These are phyloP conservation scores for Cyathus olla DNA, from an alignment of 1,284 basidiomycete species.

Conservation along the genomic window DNA sequence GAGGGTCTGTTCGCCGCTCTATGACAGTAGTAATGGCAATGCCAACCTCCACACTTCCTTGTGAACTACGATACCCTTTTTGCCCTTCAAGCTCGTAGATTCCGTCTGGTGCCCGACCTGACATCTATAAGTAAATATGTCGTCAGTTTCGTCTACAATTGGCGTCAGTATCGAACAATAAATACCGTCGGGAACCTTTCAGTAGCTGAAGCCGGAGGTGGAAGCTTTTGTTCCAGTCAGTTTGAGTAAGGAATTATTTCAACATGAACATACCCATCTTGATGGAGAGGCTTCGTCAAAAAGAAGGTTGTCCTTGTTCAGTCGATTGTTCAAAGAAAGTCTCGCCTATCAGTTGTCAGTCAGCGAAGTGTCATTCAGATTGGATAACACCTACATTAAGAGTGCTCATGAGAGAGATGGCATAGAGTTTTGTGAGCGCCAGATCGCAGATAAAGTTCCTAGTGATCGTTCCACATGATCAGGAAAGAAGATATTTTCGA, in stretches of 20 bases:
- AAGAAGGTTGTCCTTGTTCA: neutral
- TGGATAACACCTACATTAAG: neutral
- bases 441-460: conserved; percentile 1
- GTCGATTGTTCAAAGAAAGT: conserved; percentile 1
- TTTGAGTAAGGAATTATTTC: neutral
- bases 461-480: no score
- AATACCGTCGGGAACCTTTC: neutral
- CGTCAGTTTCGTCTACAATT: neutral
- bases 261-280: neutral
- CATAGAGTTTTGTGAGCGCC: neutral
- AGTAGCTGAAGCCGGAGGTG: neutral
- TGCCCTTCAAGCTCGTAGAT: neutral
- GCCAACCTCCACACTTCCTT: neutral
- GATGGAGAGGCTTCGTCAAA: conserved; percentile 1
- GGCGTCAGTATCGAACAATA: neutral
- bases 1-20: neutral
- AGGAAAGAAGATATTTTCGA: no score
- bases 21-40: conserved; percentile 1
- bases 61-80: neutral
- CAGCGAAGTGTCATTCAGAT: no score
- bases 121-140: neutral
- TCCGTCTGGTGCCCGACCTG: neutral
- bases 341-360: neutral
- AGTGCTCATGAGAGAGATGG: neutral
- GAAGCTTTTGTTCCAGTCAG: neutral